Evolutionary conservation across 345 rosid genomes (phyloP), one percentile per base, ranked within the genome.

Genomic region (Geranium rotundifolium): DNA sequence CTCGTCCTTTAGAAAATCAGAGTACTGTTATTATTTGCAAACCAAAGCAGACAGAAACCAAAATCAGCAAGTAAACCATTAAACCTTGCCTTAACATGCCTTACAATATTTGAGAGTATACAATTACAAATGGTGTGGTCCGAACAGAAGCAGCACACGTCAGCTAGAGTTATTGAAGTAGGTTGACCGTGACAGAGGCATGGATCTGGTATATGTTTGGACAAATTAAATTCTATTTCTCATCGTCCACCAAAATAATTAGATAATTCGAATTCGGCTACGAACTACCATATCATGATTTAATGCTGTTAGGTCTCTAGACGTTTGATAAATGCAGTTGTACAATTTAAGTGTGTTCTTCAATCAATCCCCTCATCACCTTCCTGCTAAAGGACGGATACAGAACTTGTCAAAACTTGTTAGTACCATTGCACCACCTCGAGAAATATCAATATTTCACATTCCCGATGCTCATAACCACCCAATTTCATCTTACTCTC

Each of bases 281-380:
- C 59, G 58, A 78, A 66, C 60, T 63, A 75, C 73, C 81, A 78
- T 75, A 71, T 80, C 77, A 69, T 66, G 76, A 41, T 66, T 67
- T 71, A 72, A 65, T 59, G 72, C 65, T 69, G 73, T 80, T 79
- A 73, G 79, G 80, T n/a, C n/a, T 76, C 60, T 46, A 67, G 64
- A 68, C 66, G 70, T 71, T 73, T 67, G 71, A 74, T 77, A 41
- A 67, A 78, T 75, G 60, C 70, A 74, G 34, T 63, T 72, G 71
- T 66, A 56, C 56, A 62, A 70, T 41, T 41, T 41, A 59, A 56
- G 54, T 74, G 69, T 73, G 70, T 74, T 71, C 66, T 70, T 65
- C 63, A 59, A 61, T 72, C 80, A 57, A 70, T 23, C 69, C 71
- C 54, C 68, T 66, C 69, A 62, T 73, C 70, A 7, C 37, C 37